These are phyloP conservation scores for Trichopus zeylanicus DNA, from an alignment of 116 monocot species.

Conservation along the genomic window DNA sequence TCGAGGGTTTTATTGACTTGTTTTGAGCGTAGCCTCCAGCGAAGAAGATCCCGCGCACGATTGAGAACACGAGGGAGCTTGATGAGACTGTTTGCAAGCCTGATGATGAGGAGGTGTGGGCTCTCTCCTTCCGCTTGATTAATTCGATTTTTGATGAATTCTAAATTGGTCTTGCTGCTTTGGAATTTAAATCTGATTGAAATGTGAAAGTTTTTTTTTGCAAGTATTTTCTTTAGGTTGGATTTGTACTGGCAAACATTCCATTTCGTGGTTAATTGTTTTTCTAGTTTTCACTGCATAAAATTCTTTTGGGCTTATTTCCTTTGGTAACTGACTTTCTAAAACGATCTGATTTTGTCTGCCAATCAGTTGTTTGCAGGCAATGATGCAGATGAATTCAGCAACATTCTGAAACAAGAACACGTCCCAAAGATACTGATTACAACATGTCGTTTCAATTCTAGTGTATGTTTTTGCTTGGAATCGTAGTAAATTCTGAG, in stretches of 20 bases:
- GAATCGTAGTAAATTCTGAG: not conserved
- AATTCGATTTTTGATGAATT: not conserved
- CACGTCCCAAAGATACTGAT: constrained; percentile 72
- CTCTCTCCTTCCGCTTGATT: not conserved
- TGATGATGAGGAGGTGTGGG: constrained; percentile 75
- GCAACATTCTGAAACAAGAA: constrained; percentile 47
- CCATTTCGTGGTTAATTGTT: too few species aligned
- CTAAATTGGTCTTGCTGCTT: not conserved
- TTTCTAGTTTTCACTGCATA: too few species aligned
- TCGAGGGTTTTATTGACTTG: too few species aligned
- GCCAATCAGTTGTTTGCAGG: constrained; percentile 64
- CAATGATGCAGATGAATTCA: constrained; percentile 93
- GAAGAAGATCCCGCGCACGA: constrained; percentile 66
- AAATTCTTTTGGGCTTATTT: too few species aligned
- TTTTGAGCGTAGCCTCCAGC: constrained; percentile 60
- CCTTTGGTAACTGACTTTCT: not conserved
- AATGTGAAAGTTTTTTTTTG: not conserved
- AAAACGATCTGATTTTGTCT: constrained; percentile 1
- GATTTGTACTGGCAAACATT: too few species aligned
- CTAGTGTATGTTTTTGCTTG: constrained; percentile 45
- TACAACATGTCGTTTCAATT: constrained; percentile 91
- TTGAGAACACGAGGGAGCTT: constrained; percentile 84
- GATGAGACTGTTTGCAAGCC: constrained; percentile 79
- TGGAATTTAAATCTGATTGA: not conserved
- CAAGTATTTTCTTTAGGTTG: too few species aligned